Base-by-base conservation (phyloP, 164 flowering plant species). In the Umbellularia californica region DNA sequence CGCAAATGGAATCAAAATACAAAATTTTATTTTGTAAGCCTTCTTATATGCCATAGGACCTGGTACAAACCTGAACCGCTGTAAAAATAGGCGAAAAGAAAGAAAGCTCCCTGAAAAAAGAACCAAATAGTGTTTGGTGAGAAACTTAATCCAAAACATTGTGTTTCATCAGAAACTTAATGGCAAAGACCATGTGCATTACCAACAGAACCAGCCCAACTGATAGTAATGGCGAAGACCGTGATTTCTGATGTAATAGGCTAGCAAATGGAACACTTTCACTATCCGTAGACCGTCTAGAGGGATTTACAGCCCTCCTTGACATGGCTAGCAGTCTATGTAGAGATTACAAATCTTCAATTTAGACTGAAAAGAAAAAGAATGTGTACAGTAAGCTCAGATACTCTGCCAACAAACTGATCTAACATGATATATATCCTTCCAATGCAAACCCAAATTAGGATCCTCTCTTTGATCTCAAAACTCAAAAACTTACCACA, bases 181-280 rank as follows among this genome's bases (percentile, higher is more conserved):
- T 58, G 63, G 63, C 0, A 0, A 58, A 17, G 47, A 41, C 47
- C 9, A 9, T 7, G 47, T 9, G 47, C 23, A 50, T 23, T 84
- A 92, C 94, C 89, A 92, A 74, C 55, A 86, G 66, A 22, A 92
- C 77, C 65, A 90, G 88, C 24, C 82, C 86, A 69, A 89, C 12
- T 19, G 93, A 85, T 50, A 90, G 72, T 19, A 90, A 68, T 12
- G 97, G 93, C 12, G 94, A 87, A 65, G 92, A 83, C 23, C 87
- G 88, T 6, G 94, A 85, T 78, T 92, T 92, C 20, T 88, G 80
- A 76, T 88, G 86, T 50, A 89, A 82, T 13, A 88, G 72, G 68
- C 87, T 83, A 2, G 81, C 74, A 78, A 90, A 85, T 24, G 92
- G 86, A 76, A 84, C 81, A 73, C 79, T 78, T 74, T 87, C 92